These are phyloP conservation scores for Boletellus ananas DNA, from an alignment of 768 basidiomycete genomes.

Conservation along the genomic window DNA sequence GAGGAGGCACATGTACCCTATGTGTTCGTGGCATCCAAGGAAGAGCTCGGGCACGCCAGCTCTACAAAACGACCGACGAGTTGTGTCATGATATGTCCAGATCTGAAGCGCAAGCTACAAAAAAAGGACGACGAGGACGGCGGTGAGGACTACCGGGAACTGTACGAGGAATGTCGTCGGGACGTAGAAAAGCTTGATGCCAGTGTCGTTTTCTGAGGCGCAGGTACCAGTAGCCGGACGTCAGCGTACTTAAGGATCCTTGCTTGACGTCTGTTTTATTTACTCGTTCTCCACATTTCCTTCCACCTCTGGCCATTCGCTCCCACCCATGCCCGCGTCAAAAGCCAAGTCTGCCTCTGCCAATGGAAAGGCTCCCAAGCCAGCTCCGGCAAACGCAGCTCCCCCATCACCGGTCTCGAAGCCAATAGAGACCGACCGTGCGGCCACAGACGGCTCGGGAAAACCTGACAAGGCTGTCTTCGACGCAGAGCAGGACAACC, in stretches of 20 bases:
- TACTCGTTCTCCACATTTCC: constrained; percentile 23
- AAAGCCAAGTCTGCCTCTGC: constrained; percentile 55
- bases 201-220: constrained; percentile 54
- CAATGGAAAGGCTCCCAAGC: constrained; percentile 21
- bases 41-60: constrained; percentile 92
- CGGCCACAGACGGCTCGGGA: constrained; percentile 34
- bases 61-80: constrained; percentile 98
- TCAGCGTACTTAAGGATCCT: not conserved
- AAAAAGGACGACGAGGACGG: constrained; percentile 58
- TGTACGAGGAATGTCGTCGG: constrained; percentile 80
- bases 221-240: not conserved
- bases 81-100: constrained; percentile 91
- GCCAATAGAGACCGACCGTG: constrained; percentile 15
- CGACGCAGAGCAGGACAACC: constrained; percentile 78
- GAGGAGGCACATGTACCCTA: constrained; percentile 94
- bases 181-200: constrained; percentile 84
- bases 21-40: constrained; percentile 86
- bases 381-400: constrained; percentile 26
- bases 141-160: constrained; percentile 78
- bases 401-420: constrained; percentile 27
- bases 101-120: constrained; percentile 68
- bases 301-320: constrained; percentile 13
- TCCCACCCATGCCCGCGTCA: constrained; percentile 33
- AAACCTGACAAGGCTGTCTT: constrained; percentile 85
- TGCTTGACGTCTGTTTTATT: not conserved